Conservation (phyloP, 2,329 filamentous ascomycete genomes). For the Penicillium expansum region DNA sequence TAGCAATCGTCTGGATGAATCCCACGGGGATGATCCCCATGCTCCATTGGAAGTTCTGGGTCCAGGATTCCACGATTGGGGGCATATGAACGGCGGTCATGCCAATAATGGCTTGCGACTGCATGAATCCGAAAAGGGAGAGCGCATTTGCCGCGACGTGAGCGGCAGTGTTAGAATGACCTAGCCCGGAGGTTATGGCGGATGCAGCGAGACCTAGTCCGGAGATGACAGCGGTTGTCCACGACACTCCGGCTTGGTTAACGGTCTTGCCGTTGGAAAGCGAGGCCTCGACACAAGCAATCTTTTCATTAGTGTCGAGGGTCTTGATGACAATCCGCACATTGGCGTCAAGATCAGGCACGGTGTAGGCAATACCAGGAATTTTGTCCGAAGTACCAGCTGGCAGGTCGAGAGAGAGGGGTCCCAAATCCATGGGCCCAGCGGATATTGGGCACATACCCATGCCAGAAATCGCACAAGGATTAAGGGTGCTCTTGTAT, state of each 20-base stretch:
- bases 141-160: conserved; percentile 92
- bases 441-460: conserved; percentile 90
- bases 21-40: conserved; percentile 88
- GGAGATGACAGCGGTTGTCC: conserved; percentile 83
- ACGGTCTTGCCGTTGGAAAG: conserved; percentile 92
- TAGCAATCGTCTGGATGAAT: conserved; percentile 87
- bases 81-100: conserved; percentile 78
- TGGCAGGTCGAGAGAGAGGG: conserved; percentile 65
- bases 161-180: conserved; percentile 89
- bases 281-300: conserved; percentile 83
- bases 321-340: conserved; percentile 79
- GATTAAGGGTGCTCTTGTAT: conserved; percentile 66
- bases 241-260: conserved; percentile 81
- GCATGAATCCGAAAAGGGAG: conserved; percentile 93
- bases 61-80: conserved; percentile 88
- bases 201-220: conserved; percentile 80
- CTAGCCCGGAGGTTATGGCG: conserved; percentile 82
- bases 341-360: conserved; percentile 86
- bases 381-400: conserved; percentile 61
- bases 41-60: conserved; percentile 96
- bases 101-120: conserved; percentile 87
- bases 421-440: conserved; percentile 69
- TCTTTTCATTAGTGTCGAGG: conserved; percentile 59
- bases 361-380: conserved; percentile 79
- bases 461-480: conserved; percentile 66